Conservation (phyloP, 352 stramenopile species). For the Thraustotheca clavata region DNA sequence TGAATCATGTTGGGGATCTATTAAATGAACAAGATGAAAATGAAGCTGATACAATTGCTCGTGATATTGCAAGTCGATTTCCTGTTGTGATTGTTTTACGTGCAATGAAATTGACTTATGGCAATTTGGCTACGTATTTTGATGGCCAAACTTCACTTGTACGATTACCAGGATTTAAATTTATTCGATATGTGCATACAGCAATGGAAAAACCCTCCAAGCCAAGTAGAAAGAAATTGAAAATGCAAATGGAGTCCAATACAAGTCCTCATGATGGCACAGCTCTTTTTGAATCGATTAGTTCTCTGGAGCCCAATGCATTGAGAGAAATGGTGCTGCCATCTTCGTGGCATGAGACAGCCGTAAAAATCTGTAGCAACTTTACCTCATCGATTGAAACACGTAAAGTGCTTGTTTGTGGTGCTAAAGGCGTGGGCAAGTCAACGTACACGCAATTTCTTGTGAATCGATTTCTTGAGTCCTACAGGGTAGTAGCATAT, state of each 20-base stretch:
- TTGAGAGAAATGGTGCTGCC: constrained; percentile 30
- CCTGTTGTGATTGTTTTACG: constrained; percentile 69
- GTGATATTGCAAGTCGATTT: constrained; percentile 46
- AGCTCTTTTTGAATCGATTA: constrained; percentile 7
- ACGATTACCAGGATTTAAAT: constrained; percentile 75
- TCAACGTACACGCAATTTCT: constrained; percentile 92
- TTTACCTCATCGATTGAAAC: constrained; percentile 14
- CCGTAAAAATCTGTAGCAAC: constrained; percentile 38
- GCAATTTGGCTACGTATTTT: constrained; percentile 72
- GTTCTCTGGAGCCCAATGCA: constrained; percentile 4
- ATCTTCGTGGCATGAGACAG: constrained; percentile 39
- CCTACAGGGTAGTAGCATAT: constrained; percentile 77
- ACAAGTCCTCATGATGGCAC: not conserved
- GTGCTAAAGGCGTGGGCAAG: constrained; percentile 94
- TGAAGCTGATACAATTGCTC: constrained; percentile 52
- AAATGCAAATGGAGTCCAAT: not conserved
- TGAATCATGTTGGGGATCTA: not conserved
- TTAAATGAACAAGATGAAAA: constrained; percentile 63
- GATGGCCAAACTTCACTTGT: constrained; percentile 33
- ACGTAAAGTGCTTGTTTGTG: constrained; percentile 85
- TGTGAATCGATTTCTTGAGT: constrained; percentile 85
- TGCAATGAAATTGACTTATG: constrained; percentile 47
- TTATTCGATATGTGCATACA: constrained; percentile 34
- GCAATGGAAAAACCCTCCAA: not conserved
- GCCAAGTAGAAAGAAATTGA: constrained; percentile 14